Percentiles rank a stretch among this genome's conserved stretches.
Conservation (phyloP, 306 rosid species). For the Sophora flavescens region DNA sequence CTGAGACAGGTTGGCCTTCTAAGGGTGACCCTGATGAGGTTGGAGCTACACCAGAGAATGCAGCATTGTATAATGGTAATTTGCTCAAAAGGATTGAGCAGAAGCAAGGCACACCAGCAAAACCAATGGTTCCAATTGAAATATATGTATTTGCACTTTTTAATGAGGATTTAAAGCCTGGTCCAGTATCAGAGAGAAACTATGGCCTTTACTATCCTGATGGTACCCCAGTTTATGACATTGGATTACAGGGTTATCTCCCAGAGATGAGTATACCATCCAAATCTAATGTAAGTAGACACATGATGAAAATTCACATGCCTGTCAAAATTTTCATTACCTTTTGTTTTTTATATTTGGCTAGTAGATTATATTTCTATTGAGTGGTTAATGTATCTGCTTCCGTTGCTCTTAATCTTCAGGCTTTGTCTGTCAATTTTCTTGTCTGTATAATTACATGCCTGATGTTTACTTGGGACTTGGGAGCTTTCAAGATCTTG, state of each 20-base stretch:
- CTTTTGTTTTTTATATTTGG: not conserved
- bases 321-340: not conserved
- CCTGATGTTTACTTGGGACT: slow-evolving; percentile 49
- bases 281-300: slow-evolving; percentile 58
- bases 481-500: slow-evolving; percentile 51
- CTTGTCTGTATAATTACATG: slow-evolving; percentile 41
- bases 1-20: slow-evolving; percentile 98
- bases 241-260: slow-evolving; percentile 72
- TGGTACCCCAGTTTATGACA: slow-evolving; percentile 75
- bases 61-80: slow-evolving; percentile 75
- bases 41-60: slow-evolving; percentile 84
- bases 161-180: slow-evolving; percentile 83
- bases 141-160: slow-evolving; percentile 89
- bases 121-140: slow-evolving; percentile 75
- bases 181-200: slow-evolving; percentile 86
- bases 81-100: slow-evolving; percentile 63
- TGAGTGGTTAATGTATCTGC: not conserved
- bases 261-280: slow-evolving; percentile 65
- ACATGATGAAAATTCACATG: not conserved
- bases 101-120: slow-evolving; percentile 84
- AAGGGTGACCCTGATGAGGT: slow-evolving; percentile 75
- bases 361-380: not conserved
- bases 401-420: slow-evolving; percentile 38
- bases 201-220: slow-evolving; percentile 88
- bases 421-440: slow-evolving; percentile 65